A percentile compares a stretch with the other conserved stretches of the same genome.
These are phyloP conservation scores for Petasospora fabianii DNA, from an alignment of 1,139 yeast genomes.

Conservation along the genomic window DNA sequence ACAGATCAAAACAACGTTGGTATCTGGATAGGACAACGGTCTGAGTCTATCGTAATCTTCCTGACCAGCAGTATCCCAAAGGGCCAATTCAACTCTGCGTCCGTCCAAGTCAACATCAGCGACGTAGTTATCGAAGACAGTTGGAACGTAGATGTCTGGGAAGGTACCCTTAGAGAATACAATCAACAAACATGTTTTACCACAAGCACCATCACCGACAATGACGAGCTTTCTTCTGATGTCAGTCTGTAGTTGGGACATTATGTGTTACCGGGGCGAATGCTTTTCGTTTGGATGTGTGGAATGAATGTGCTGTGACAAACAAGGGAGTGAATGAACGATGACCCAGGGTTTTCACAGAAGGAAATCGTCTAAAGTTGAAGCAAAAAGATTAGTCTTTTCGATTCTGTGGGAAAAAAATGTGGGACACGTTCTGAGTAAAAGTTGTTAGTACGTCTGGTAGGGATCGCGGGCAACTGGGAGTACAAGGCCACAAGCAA, in stretches of 20 bases:
- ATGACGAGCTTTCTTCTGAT: constrained; percentile 77
- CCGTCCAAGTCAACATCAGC: constrained; percentile 95
- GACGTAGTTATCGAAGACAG: constrained; percentile 92
- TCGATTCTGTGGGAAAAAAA: background rate
- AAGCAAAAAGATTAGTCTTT: background rate
- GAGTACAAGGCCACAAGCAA: too few relatives aligned
- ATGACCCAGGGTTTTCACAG: background rate
- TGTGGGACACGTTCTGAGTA: background rate
- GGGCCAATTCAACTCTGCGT: constrained; percentile 87
- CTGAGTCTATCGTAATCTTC: constrained; percentile 95
- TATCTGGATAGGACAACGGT: constrained; percentile 90
- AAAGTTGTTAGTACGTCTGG: background rate
- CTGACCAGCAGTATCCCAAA: constrained; percentile 99
- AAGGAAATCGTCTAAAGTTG: background rate
- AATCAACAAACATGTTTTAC: constrained; percentile 77
- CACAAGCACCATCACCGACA: constrained; percentile 88
- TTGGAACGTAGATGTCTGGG: constrained; percentile 94
- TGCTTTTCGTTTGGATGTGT: background rate
- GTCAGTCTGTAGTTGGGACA: constrained; percentile 43
- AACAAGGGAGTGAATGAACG: background rate
- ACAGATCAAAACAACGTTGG: constrained; percentile 88
- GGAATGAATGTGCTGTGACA: constrained; percentile 5
- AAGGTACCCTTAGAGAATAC: constrained; percentile 93
- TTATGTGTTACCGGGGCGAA: constrained; percentile 8
- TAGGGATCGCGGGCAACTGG: too few relatives aligned